A percentile compares a stretch with the other conserved stretches of the same genome.
These are phyloP conservation scores for Fraxinus angustifolia DNA, from an alignment of 305 asterid species.

Conservation along the genomic window DNA sequence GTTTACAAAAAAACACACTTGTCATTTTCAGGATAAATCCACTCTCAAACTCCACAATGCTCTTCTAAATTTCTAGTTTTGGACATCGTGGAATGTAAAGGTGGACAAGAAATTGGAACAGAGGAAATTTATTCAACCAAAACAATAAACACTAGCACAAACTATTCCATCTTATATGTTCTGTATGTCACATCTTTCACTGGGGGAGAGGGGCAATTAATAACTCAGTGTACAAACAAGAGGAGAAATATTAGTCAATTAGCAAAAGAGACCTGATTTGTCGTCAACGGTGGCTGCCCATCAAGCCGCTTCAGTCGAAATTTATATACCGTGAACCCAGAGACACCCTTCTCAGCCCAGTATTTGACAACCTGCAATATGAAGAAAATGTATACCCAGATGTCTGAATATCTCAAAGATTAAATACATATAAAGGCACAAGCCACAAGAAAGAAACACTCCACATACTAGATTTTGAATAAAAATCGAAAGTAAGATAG, in stretches of 20 bases:
- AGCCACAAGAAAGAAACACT: neutral
- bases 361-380: slow-evolving; percentile 52
- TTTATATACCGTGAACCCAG: slow-evolving; percentile 76
- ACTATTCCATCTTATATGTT: neutral
- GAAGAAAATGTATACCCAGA: neutral
- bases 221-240: neutral
- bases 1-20: neutral
- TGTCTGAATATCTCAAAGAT: neutral
- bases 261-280: slow-evolving; percentile 53
- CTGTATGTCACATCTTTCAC: neutral
- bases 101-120: neutral
- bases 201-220: neutral
- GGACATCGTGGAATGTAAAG: neutral
- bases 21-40: neutral
- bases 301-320: slow-evolving; percentile 60
- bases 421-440: neutral
- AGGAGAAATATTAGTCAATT: neutral
- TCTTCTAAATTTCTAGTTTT: neutral
- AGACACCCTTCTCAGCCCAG: slow-evolving; percentile 90
- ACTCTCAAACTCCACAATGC: neutral
- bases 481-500: neutral
- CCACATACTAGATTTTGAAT: neutral
- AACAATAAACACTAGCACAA: neutral
- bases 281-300: slow-evolving; percentile 77
- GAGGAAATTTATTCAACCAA: neutral